These are phyloP conservation scores for Saccharomycopsis javanensis DNA, from an alignment of 805 yeast genomes.

Conservation along the genomic window DNA sequence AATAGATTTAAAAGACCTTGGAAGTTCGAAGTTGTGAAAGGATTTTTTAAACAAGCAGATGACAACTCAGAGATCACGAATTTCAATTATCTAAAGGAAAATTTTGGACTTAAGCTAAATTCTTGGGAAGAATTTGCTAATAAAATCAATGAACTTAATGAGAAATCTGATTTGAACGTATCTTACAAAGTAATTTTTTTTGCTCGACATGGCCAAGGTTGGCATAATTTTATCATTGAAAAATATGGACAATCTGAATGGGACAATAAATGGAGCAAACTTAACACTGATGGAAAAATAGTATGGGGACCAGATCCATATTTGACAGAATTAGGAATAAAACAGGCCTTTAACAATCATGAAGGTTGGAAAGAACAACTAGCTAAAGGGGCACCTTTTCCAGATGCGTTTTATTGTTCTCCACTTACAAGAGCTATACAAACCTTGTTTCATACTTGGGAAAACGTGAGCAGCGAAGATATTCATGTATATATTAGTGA, in stretches of 20 bases:
- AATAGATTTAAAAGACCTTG: slow-evolving; percentile 14
- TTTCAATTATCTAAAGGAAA: slow-evolving; percentile 34
- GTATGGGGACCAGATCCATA: slow-evolving; percentile 53
- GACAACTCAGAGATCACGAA: slow-evolving; percentile 31
- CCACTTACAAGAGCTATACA: slow-evolving; percentile 58
- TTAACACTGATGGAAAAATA: slow-evolving; percentile 45
- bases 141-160: slow-evolving; percentile 31
- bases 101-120: slow-evolving; percentile 32
- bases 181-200: slow-evolving; percentile 40
- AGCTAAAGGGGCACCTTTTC: slow-evolving; percentile 42
- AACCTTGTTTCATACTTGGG: slow-evolving; percentile 46
- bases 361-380: slow-evolving; percentile 33
- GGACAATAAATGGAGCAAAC: slow-evolving; percentile 44
- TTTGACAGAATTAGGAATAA: slow-evolving; percentile 44
- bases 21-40: slow-evolving; percentile 30
- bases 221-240: slow-evolving; percentile 46
- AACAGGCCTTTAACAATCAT: slow-evolving; percentile 45
- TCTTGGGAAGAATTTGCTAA: slow-evolving; percentile 29
- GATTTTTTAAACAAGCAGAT: slow-evolving; percentile 36
- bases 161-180: slow-evolving; percentile 23
- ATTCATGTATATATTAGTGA: slow-evolving; percentile 29
- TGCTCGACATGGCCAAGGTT: slow-evolving; percentile 66
- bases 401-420: slow-evolving; percentile 45
- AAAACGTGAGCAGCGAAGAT: slow-evolving; percentile 23
- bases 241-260: slow-evolving; percentile 50